A percentile compares a stretch with the other conserved stretches of the same genome.
These are phyloP conservation scores for Ogataea haglerorum DNA, from an alignment of 805 yeast species.

Conservation along the genomic window DNA sequence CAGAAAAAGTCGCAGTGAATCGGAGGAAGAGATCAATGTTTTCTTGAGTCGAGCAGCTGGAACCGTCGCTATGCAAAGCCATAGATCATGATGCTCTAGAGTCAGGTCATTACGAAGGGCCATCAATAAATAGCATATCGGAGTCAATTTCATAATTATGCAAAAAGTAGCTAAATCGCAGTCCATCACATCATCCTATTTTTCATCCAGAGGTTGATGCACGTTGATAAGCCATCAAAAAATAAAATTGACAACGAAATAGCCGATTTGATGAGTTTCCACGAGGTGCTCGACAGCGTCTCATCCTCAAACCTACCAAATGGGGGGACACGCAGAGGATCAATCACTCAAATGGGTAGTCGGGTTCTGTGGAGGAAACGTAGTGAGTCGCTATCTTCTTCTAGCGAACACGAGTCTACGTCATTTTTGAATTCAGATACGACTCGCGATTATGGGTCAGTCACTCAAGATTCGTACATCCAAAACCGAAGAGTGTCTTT, in stretches of 20 bases:
- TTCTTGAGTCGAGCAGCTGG: no score
- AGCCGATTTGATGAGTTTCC: slow-evolving; percentile 6
- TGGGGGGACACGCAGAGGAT: slow-evolving; percentile 22
- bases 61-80: no score
- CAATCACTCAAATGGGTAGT: slow-evolving; percentile 18
- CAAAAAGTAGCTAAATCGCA: neutral
- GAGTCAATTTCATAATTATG: neutral
- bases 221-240: slow-evolving; percentile 2
- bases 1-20: no score
- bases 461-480: slow-evolving; percentile 19
- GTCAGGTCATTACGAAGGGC: no score
- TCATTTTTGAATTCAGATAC: slow-evolving; percentile 10
- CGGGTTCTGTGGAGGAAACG: slow-evolving; percentile 9
- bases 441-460: slow-evolving; percentile 21
- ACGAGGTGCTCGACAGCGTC: slow-evolving; percentile 11
- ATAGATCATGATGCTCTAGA: no score
- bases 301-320: slow-evolving; percentile 14
- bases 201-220: neutral
- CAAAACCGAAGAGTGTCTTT: slow-evolving; percentile 29
- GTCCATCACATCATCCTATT: neutral
- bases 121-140: no score
- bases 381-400: slow-evolving; percentile 11
- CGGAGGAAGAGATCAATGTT: no score
- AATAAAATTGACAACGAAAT: neutral
- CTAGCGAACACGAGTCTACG: slow-evolving; percentile 9